Base-by-base conservation (phyloP, 2,329 filamentous ascomycete species). In the Aspergillus fijiensis region DNA sequence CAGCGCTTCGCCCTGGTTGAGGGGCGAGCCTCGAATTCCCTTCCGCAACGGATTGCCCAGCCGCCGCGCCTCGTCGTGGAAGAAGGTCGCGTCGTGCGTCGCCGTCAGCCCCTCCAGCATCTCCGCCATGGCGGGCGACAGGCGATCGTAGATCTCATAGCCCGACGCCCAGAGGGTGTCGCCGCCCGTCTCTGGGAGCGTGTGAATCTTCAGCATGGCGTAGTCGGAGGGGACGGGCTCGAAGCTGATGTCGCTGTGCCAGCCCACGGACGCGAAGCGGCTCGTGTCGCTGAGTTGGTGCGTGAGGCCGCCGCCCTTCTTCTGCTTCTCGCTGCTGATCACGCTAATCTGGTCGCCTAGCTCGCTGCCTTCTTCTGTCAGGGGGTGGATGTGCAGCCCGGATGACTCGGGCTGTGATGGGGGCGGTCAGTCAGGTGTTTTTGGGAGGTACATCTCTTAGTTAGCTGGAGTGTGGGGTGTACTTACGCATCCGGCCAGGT, bases 151-250 rank as follows among this genome's bases (percentile, higher is more conserved):
- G 7, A 88, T 72, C 67, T 89, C 86, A 67, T 88, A 89, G 0
- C 85, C 86, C 1, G 84, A 87, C 0, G 86, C 87, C 86, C 86
- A 89, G 4, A 89, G 80, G 0, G 87, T 88, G 70, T 87, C 84
- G 48, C 84, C 80, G 5, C 85, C 85, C 0, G 81, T 85, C 52
- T 77, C 75, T 0, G 85, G 86, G 0, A 88, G 74, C 47, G 84
- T 76, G 6, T 81, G 81, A 2, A 88, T 76, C 54, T 85, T 82
- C 25, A 89, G 76, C 6, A 84, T 79, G 0, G 85, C 81, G 65
- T 89, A 90, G 71, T 89, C 87, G 7, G 82, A 82, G 0, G 88
- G 87, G 2, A 85, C 76, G 0, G 82, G 83, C 75, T 90, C 87
- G 61, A 88, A 89, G 0, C 82, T 82, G 65, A 89, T 88, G 63